A percentile compares a stretch with the other conserved stretches of the same genome.
phyloP scores from a whole-genome alignment of 192 early-diverging fungal species.

The Ramicandelaber brevisporus region DNA sequence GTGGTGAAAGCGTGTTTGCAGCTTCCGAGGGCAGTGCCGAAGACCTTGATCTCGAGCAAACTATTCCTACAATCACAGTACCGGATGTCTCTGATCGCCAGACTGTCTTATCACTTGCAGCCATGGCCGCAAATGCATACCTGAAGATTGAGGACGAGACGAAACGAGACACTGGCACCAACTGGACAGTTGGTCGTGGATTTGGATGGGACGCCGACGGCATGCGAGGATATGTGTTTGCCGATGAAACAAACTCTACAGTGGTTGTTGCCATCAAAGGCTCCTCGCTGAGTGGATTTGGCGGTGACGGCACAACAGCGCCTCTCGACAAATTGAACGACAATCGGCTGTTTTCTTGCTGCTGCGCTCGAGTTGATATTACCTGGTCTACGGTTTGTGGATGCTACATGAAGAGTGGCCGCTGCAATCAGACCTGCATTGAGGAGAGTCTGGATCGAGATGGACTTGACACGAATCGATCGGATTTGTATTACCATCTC shows the following conservation, averaged over 20 bases:
- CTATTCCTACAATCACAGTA: constrained; percentile 9
- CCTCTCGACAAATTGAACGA: constrained; percentile 60
- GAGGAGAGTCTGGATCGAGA: constrained; percentile 28
- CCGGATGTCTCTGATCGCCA: constrained; percentile 48
- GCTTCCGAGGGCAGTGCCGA: too few species aligned
- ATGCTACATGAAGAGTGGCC: constrained; percentile 32
- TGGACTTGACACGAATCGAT: constrained; percentile 20
- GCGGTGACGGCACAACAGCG: constrained; percentile 41
- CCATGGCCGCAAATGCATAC: constrained; percentile 75
- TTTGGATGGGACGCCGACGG: constrained; percentile 56
- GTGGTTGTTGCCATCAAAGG: constrained; percentile 78
- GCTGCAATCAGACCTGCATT: constrained; percentile 32
- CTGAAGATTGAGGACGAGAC: constrained; percentile 25
- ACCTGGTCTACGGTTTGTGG: constrained; percentile 66
- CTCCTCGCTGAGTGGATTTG: constrained; percentile 34
- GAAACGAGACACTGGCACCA: constrained; percentile 40
- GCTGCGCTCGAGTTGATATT: constrained; percentile 64
- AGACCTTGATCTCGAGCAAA: too few species aligned
- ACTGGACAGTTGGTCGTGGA: constrained; percentile 31
- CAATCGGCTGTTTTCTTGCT: constrained; percentile 88
- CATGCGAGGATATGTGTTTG: constrained; percentile 71
- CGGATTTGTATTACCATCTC: constrained; percentile 12
- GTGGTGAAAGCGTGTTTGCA: too few species aligned
- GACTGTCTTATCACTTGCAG: constrained; percentile 44
- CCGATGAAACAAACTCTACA: constrained; percentile 26